These are phyloP conservation scores for Pseudocercospora cruenta DNA, from an alignment of 2,329 filamentous ascomycete species.

Conservation along the genomic window DNA sequence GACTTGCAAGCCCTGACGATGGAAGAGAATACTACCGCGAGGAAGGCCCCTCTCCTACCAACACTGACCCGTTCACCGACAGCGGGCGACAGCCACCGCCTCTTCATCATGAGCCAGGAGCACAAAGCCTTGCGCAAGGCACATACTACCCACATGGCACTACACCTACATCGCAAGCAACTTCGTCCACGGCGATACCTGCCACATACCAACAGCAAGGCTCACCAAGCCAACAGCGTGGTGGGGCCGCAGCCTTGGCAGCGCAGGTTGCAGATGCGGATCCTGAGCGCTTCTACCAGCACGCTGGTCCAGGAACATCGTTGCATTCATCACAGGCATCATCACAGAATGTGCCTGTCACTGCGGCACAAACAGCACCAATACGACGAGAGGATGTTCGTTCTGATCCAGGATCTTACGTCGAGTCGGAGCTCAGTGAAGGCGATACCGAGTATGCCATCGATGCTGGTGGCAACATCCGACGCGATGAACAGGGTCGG, in stretches of 20 bases:
- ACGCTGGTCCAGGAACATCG: slow-evolving; percentile 43
- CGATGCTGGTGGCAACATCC: slow-evolving; percentile 63
- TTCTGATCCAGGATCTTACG: slow-evolving; percentile 31
- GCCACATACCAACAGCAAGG: slow-evolving; percentile 12
- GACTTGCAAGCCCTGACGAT: slow-evolving; percentile 38
- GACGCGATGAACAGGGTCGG: slow-evolving; percentile 64
- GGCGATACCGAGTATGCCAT: slow-evolving; percentile 73
- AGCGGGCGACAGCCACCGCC: slow-evolving; percentile 38
- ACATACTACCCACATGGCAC: slow-evolving; percentile 23
- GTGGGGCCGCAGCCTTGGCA: slow-evolving; percentile 15
- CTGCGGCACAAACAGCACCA: slow-evolving; percentile 42
- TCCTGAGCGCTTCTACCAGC: slow-evolving; percentile 50
- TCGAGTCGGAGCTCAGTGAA: slow-evolving; percentile 58
- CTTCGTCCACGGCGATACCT: slow-evolving; percentile 14
- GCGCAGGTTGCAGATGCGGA: slow-evolving; percentile 10
- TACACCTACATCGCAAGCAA: slow-evolving; percentile 20
- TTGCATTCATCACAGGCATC: slow-evolving; percentile 36
- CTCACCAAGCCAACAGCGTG: slow-evolving; percentile 15
- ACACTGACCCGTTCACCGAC: slow-evolving; percentile 67
- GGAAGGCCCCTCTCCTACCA: slow-evolving; percentile 58
- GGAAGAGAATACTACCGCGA: slow-evolving; percentile 55
- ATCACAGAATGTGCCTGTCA: slow-evolving; percentile 16
- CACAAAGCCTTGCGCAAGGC: slow-evolving; percentile 28
- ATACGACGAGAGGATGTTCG: slow-evolving; percentile 25
- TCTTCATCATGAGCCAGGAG: slow-evolving; percentile 44